phyloP scores from a whole-genome alignment of 768 basidiomycete genomes.

The Pleurotus salmoneostramineus region DNA sequence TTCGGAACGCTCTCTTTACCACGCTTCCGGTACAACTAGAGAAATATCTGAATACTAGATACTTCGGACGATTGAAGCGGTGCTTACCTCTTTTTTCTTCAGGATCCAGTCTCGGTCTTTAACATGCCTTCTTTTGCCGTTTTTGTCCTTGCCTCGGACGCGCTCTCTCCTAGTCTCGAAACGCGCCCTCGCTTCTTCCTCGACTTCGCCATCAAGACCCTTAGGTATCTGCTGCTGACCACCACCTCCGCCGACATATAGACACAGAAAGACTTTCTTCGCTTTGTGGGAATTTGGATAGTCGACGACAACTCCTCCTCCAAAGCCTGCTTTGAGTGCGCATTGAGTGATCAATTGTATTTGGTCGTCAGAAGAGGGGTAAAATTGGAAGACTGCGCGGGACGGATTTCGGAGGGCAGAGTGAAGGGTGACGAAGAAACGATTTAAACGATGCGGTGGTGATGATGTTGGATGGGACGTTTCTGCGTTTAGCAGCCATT shows the following conservation, averaged over 20 bases:
- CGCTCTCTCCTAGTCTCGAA: constrained; percentile 81
- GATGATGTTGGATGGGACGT: constrained; percentile 87
- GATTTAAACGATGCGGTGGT: constrained; percentile 77
- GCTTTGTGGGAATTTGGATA: constrained; percentile 98
- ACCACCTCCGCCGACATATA: constrained; percentile 84
- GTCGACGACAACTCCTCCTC: constrained; percentile 94
- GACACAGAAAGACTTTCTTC: constrained; percentile 88
- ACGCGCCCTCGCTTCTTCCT: constrained; percentile 50
- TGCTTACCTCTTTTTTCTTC: constrained; percentile 91
- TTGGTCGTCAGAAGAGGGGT: constrained; percentile 96
- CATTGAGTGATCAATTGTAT: constrained; percentile 90
- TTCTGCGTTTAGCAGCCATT: constrained; percentile 98
- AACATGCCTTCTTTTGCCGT: constrained; percentile 63
- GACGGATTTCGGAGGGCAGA: constrained; percentile 83
- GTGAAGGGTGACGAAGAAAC: constrained; percentile 92
- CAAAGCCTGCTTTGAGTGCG: constrained; percentile 94
- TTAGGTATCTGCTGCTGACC: constrained; percentile 63
- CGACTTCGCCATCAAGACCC: constrained; percentile 70
- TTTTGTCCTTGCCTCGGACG: constrained; percentile 50
- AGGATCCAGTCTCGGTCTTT: constrained; percentile 92
- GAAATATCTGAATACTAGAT: not conserved
- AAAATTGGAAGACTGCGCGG: constrained; percentile 89
- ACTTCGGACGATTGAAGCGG: constrained; percentile 1
- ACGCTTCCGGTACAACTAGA: constrained; percentile 74
- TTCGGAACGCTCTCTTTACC: constrained; percentile 83